These are phyloP conservation scores for Phytophthora idaei DNA, from an alignment of 352 stramenopile species.

Conservation along the genomic window DNA sequence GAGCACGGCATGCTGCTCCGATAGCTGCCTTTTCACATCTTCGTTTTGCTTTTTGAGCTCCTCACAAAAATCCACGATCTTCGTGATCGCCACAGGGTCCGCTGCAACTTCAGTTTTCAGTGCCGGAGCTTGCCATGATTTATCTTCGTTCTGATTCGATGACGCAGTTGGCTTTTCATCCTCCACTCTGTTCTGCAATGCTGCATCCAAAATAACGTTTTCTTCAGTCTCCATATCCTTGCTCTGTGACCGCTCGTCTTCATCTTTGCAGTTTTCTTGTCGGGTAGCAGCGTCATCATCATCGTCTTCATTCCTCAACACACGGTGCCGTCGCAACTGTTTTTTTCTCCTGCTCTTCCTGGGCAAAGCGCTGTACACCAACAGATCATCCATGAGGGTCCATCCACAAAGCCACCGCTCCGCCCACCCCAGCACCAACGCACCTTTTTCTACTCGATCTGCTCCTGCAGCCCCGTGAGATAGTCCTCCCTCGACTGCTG, in stretches of 20 bases:
- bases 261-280: neutral
- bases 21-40: constrained; percentile 56
- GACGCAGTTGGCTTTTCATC: neutral
- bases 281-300: neutral
- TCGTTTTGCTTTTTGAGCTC: constrained; percentile 67
- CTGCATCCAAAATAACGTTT: neutral
- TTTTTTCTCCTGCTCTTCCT: constrained; percentile 15
- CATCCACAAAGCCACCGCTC: too few species aligned
- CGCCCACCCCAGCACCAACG: neutral
- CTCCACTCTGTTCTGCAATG: neutral
- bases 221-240: neutral
- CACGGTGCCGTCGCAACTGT: neutral
- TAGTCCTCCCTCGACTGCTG: constrained; percentile 43
- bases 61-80: constrained; percentile 62
- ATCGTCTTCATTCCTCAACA: constrained; percentile 7
- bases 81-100: constrained; percentile 40
- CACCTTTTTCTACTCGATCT: constrained; percentile 63
- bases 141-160: constrained; percentile 26
- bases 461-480: constrained; percentile 44
- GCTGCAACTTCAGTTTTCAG: constrained; percentile 5
- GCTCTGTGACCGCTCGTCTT: neutral
- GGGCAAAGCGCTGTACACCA: constrained; percentile 4
- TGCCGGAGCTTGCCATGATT: neutral
- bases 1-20: constrained; percentile 52
- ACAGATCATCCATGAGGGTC: neutral